phyloP scores from a whole-genome alignment of 2,329 filamentous ascomycete species.

The Septoria linicola region DNA sequence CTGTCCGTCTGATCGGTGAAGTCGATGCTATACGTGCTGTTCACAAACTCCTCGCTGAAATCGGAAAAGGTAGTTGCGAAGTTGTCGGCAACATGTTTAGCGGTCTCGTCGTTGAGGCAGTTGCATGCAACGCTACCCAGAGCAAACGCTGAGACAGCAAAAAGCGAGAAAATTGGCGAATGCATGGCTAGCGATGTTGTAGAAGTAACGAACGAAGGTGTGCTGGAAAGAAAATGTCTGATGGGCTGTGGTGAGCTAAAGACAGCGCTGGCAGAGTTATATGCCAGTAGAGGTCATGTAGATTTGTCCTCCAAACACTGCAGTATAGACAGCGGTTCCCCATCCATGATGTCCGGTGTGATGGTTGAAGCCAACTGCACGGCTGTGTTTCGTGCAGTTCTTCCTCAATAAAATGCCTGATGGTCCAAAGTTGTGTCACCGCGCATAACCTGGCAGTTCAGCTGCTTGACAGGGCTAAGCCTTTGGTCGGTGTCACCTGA shows the following conservation, averaged over 20 bases:
- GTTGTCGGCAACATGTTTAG: constrained; percentile 27
- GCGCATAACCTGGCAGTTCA: not conserved
- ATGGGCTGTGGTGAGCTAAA: no score
- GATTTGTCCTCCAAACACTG: not conserved
- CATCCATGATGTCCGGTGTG: not conserved
- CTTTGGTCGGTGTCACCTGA: not conserved
- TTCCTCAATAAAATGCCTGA: constrained; percentile 8
- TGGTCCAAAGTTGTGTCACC: not conserved
- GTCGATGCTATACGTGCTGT: constrained; percentile 22
- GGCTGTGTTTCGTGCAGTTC: not conserved
- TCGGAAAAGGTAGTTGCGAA: constrained; percentile 30
- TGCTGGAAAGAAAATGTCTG: not conserved
- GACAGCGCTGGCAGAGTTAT: not conserved
- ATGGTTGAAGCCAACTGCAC: constrained; percentile 1
- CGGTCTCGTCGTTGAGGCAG: constrained; percentile 15
- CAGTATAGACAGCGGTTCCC: not conserved
- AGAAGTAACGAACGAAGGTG: not conserved
- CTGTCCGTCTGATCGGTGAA: constrained; percentile 33
- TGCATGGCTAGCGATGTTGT: not conserved
- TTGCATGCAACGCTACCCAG: not conserved
- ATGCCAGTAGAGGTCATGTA: not conserved
- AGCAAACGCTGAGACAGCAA: not conserved
- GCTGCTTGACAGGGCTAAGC: not conserved
- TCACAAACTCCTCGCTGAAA: constrained; percentile 27
- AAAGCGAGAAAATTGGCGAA: not conserved